phyloP scores from a whole-genome alignment of 192 early-diverging fungal genomes.

The Phycomyces nitens region DNA sequence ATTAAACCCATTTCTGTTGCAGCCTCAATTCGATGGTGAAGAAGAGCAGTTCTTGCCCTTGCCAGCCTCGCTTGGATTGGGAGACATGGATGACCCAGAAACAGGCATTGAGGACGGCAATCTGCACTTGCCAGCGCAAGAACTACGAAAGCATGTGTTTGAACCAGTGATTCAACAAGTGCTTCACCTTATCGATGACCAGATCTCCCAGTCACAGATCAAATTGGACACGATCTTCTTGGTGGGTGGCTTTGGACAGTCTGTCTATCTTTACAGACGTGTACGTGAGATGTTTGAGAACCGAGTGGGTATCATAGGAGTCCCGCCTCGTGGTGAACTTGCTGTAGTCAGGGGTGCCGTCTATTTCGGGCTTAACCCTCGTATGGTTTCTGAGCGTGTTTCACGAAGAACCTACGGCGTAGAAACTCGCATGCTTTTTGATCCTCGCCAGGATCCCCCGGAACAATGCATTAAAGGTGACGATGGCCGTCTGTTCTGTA shows the following conservation, averaged over 20 bases:
- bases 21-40: slow-evolving; percentile 52
- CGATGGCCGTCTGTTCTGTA: slow-evolving; percentile 42
- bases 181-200: slow-evolving; percentile 44
- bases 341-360: slow-evolving; percentile 56
- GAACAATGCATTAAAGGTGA: slow-evolving; percentile 47
- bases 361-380: slow-evolving; percentile 49
- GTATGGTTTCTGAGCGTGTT: slow-evolving; percentile 48
- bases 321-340: slow-evolving; percentile 39
- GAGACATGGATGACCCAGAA: slow-evolving; percentile 44
- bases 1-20: no score
- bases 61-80: slow-evolving; percentile 42
- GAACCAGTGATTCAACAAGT: slow-evolving; percentile 52
- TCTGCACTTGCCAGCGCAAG: slow-evolving; percentile 44
- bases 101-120: slow-evolving; percentile 47
- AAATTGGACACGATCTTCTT: slow-evolving; percentile 48
- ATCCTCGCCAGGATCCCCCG: slow-evolving; percentile 46
- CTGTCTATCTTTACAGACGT: slow-evolving; percentile 48
- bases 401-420: slow-evolving; percentile 51
- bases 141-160: slow-evolving; percentile 49
- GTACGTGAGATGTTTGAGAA: slow-evolving; percentile 39
- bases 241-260: slow-evolving; percentile 54
- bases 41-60: slow-evolving; percentile 49
- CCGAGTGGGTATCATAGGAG: slow-evolving; percentile 44
- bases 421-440: slow-evolving; percentile 50
- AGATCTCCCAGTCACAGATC: slow-evolving; percentile 37